Evolutionary conservation across 306 rosid species (phyloP), one percentile per base, ranked within the genome.

Genomic region (Alnus glutinosa): DNA sequence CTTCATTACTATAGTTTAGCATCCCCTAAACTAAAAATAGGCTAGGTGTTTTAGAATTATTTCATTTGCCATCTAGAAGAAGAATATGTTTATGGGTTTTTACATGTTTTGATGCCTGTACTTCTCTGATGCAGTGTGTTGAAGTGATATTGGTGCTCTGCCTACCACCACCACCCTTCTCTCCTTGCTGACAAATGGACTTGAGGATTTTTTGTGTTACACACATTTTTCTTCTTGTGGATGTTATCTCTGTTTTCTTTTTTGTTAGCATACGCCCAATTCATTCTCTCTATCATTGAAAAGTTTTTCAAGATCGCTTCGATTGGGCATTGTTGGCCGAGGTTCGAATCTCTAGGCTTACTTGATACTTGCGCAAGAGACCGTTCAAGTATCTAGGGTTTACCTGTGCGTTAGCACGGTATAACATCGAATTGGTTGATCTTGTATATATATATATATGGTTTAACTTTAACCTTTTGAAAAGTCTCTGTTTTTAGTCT

Each of bases 71-170:
- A 34, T 64, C 37, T 34, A 34, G 23, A 12, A 64, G 47, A 64
- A 2, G 70, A 36, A 34, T 7, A 36, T 36, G 70, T 34, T 67
- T 34, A 13, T 58, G 64, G 23, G 7, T 9, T 19, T 58, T 19
- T 58, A 28, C 66, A 28, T 28, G 13, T 69, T 47, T 64, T 79
- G 30, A 39, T 23, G 47, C 7, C 34, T 64, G 18, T 23, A 14
- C n/a, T 73, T 63, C 46, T 68, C 59, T 68, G 28, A 37, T 70
- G 80, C 78, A 79, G 83, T 70, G 86, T 75, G 54, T 50, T 79
- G 54, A 83, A 83, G 86, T 83, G 86, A 83, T 54, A 30, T 9
- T 2, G 77, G 61, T 37, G 71, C 12, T 48, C 71, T 48, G 4
- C 47, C 34, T 12, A 44, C 52, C 36, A 36, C 58, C 46, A 63